Conservation (phyloP, 495 filamentous ascomycete genomes). For the Aspergillus hancockii region DNA sequence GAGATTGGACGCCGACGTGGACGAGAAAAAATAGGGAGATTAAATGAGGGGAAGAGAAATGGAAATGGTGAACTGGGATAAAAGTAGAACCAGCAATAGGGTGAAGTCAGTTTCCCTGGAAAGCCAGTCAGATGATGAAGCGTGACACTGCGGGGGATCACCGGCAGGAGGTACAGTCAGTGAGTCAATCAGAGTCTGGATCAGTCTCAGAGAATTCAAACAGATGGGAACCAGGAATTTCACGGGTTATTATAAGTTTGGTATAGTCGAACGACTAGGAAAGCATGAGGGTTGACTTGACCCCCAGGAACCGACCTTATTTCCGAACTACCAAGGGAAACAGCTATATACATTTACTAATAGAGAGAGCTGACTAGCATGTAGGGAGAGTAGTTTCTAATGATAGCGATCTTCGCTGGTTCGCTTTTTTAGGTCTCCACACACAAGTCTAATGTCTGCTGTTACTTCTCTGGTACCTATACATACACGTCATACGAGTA, state of each 20-base stretch:
- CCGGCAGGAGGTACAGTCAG: neutral
- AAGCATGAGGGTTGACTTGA: neutral
- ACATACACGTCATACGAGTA: neutral
- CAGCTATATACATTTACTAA: neutral
- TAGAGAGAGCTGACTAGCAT: neutral
- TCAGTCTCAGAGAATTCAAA: neutral
- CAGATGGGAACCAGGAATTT: neutral
- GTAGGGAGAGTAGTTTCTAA: neutral
- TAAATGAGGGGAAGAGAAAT: slow-evolving; percentile 6
- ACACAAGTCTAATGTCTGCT: neutral
- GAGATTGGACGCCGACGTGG: neutral
- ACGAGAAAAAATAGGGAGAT: slow-evolving; percentile 7
- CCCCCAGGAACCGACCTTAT: slow-evolving; percentile 9
- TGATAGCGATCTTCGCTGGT: slow-evolving; percentile 18
- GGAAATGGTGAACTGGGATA: neutral
- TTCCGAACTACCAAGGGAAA: slow-evolving; percentile 9
- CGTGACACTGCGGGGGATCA: slow-evolving; percentile 1
- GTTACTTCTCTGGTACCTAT: neutral
- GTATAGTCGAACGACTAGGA: neutral
- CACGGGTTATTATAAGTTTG: slow-evolving; percentile 2
- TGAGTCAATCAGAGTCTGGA: neutral
- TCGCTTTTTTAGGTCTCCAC: slow-evolving; percentile 6
- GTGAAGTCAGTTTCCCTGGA: neutral
- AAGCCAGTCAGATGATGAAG: slow-evolving; percentile 4
- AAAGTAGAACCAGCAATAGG: neutral